These are phyloP conservation scores for Leccinellum albellum DNA, from an alignment of 768 basidiomycete species.

Conservation along the genomic window DNA sequence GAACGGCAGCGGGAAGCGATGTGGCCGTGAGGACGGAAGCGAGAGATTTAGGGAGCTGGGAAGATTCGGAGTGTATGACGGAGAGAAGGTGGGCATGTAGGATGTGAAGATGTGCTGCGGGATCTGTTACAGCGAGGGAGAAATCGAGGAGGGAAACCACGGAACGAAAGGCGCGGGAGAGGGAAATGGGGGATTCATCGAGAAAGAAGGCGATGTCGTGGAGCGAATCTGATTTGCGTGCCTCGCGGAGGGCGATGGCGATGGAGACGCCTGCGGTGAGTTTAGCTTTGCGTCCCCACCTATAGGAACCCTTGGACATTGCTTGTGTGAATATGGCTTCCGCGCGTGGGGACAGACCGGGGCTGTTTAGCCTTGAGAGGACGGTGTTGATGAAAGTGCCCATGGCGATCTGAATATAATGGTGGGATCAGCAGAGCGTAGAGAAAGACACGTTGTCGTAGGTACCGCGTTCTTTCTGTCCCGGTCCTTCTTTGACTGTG, in stretches of 20 bases:
- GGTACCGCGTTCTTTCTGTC: slow-evolving; percentile 61
- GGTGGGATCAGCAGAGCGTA: slow-evolving; percentile 12
- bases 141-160: slow-evolving; percentile 52
- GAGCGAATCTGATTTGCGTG: slow-evolving; percentile 62
- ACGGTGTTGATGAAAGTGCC: slow-evolving; percentile 59
- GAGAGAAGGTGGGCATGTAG: slow-evolving; percentile 53
- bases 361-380: slow-evolving; percentile 52
- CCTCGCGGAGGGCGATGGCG: slow-evolving; percentile 68
- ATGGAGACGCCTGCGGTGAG: slow-evolving; percentile 66
- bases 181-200: slow-evolving; percentile 45
- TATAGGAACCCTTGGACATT: slow-evolving; percentile 53
- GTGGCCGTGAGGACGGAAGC: slow-evolving; percentile 37
- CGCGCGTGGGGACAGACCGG: slow-evolving; percentile 64
- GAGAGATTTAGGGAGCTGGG: slow-evolving; percentile 33
- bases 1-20: slow-evolving; percentile 37
- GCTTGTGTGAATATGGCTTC: slow-evolving; percentile 65
- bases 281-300: slow-evolving; percentile 75
- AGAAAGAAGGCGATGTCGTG: slow-evolving; percentile 67
- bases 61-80: slow-evolving; percentile 31
- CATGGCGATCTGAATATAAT: slow-evolving; percentile 58
- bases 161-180: slow-evolving; percentile 54
- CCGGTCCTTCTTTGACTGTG: slow-evolving; percentile 33
- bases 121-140: slow-evolving; percentile 51
- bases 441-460: slow-evolving; percentile 11
- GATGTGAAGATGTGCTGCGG: slow-evolving; percentile 53